phyloP scores from a whole-genome alignment of 257 asterid genomes.

The Solanum chmielewskii region DNA sequence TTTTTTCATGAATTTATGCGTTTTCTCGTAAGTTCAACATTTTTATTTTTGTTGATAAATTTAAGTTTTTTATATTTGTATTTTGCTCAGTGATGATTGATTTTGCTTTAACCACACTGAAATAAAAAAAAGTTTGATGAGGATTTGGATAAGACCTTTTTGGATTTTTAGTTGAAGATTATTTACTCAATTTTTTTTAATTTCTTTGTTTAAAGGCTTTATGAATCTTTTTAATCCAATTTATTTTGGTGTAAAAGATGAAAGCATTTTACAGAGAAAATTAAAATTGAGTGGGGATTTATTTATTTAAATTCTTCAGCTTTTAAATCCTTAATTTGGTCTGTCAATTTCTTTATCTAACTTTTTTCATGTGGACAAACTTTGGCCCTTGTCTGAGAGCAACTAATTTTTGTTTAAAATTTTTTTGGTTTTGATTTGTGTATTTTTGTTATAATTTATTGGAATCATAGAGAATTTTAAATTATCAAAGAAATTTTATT shows the following conservation, averaged over 20 bases:
- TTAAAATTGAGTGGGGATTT: constrained; percentile 1
- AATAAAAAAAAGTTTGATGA: constrained; percentile 6
- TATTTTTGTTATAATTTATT: neutral
- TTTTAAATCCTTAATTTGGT: constrained; percentile 18
- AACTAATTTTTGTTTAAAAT: neutral
- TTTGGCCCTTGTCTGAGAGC: constrained; percentile 55
- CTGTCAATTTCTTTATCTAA: neutral
- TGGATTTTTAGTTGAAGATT: constrained; percentile 23
- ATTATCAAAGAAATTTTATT: too few relatives aligned
- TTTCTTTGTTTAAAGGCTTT: constrained; percentile 8
- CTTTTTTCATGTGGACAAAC: constrained; percentile 41
- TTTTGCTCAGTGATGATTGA: constrained; percentile 55
- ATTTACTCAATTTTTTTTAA: neutral
- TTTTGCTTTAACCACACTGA: constrained; percentile 91
- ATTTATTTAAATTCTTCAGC: constrained; percentile 11
- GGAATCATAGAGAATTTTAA: neutral
- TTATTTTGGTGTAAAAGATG: constrained; percentile 18
- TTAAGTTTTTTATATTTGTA: too few relatives aligned
- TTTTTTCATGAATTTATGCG: constrained; percentile 35
- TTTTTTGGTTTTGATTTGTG: too few relatives aligned
- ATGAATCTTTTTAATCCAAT: constrained; percentile 34
- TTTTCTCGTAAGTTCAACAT: constrained; percentile 68
- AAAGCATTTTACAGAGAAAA: constrained; percentile 6
- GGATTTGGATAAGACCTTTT: constrained; percentile 5
- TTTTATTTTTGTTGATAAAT: neutral